Conservation (phyloP, 2,329 filamentous ascomycete genomes). For the Nothomitra cinnamomea region DNA sequence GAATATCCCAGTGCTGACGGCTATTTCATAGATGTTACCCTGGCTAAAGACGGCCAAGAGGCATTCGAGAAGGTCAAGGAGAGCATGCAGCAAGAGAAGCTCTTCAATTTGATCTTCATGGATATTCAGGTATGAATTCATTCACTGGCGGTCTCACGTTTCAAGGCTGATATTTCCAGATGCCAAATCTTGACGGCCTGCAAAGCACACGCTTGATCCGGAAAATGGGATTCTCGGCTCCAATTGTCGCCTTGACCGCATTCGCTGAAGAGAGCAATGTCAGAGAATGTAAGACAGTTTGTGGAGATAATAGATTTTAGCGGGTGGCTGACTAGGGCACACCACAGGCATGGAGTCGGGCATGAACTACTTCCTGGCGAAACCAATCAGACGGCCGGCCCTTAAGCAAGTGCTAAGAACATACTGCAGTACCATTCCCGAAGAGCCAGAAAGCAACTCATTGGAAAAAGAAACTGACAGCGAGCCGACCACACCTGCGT, state of each 20-base stretch:
- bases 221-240: conserved; percentile 68
- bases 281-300: conserved; percentile 41
- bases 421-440: conserved; percentile 61
- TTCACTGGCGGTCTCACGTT: not conserved
- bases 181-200: conserved; percentile 83
- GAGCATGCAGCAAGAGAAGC: conserved; percentile 54
- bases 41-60: conserved; percentile 75
- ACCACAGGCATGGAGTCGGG: conserved; percentile 56
- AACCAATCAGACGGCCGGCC: conserved; percentile 63
- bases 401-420: conserved; percentile 72
- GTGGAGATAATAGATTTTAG: not conserved
- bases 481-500: not conserved
- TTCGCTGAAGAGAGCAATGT: conserved; percentile 84
- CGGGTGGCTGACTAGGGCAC: conserved; percentile 9
- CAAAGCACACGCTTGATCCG: conserved; percentile 75
- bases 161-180: conserved; percentile 29
- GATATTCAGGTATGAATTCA: conserved; percentile 44
- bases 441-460: conserved; percentile 18
- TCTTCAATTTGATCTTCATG: conserved; percentile 88
- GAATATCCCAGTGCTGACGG: conserved; percentile 40
- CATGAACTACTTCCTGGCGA: conserved; percentile 76
- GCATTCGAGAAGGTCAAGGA: conserved; percentile 74
- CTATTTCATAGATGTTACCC: conserved; percentile 57
- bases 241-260: conserved; percentile 80
- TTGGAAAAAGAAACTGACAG: not conserved